Evolutionary conservation across 768 basidiomycete species (phyloP).

Genomic region (Tulasnella calospora): DNA sequence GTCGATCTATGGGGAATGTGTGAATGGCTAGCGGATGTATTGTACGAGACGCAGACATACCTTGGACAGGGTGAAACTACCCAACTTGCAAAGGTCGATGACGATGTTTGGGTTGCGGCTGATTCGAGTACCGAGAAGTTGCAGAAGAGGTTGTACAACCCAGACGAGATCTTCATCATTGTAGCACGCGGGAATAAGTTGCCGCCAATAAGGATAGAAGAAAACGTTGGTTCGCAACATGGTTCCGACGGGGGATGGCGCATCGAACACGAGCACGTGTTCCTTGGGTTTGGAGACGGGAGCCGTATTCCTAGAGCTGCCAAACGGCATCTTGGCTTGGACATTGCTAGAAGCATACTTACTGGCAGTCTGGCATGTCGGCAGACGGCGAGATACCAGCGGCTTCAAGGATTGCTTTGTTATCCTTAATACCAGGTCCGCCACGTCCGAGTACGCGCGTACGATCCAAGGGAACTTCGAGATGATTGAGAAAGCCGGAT

Average conservation of each 20-base stretch:
- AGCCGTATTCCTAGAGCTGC: slow-evolving; percentile 33
- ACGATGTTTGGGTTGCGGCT: slow-evolving; percentile 73
- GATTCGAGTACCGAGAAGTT: slow-evolving; percentile 73
- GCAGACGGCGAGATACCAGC: slow-evolving; percentile 35
- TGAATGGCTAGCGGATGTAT: background rate
- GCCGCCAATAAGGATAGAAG: slow-evolving; percentile 83
- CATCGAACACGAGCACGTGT: slow-evolving; percentile 63
- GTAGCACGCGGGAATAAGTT: slow-evolving; percentile 61
- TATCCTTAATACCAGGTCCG: slow-evolving; percentile 78
- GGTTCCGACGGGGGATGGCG: slow-evolving; percentile 78
- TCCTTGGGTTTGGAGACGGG: slow-evolving; percentile 54
- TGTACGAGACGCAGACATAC: slow-evolving; percentile 11
- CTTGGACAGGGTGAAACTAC: slow-evolving; percentile 49
- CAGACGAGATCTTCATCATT: slow-evolving; percentile 64
- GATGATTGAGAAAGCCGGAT: slow-evolving; percentile 71
- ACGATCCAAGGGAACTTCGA: slow-evolving; percentile 81
- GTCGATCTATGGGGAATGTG: slow-evolving; percentile 29
- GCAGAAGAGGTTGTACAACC: slow-evolving; percentile 73
- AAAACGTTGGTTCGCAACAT: slow-evolving; percentile 55
- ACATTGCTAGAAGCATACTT: slow-evolving; percentile 53
- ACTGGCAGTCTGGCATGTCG: slow-evolving; percentile 47
- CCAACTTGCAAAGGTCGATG: slow-evolving; percentile 75
- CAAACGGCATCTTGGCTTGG: slow-evolving; percentile 41
- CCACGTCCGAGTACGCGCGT: slow-evolving; percentile 73
- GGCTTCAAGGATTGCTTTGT: slow-evolving; percentile 63